Percentiles rank a stretch among this genome's conserved stretches.
Conservation (phyloP, 805 yeast species). For the Metschnikowia picachoensis region DNA sequence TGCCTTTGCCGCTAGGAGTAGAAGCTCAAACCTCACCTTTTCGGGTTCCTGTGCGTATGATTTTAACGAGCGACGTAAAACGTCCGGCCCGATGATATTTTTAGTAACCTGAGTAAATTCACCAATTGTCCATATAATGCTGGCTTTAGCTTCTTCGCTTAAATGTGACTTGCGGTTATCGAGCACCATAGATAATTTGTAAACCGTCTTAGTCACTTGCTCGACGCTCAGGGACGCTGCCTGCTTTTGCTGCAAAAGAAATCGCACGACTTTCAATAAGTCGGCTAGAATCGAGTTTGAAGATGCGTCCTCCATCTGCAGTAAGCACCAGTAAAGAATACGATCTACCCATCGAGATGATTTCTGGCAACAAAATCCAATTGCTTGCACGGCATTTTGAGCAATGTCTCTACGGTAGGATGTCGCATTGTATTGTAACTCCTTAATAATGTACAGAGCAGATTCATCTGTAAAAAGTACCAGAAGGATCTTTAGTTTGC, state of each 20-base stretch:
- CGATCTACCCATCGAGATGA: slow-evolving; percentile 47
- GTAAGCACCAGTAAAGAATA: slow-evolving; percentile 62
- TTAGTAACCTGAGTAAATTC: slow-evolving; percentile 52
- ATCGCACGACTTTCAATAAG: slow-evolving; percentile 67
- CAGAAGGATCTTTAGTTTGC: slow-evolving; percentile 61
- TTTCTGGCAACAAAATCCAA: slow-evolving; percentile 56
- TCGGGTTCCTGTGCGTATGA: slow-evolving; percentile 52
- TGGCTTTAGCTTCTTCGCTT: slow-evolving; percentile 62
- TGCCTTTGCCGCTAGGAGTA: slow-evolving; percentile 72
- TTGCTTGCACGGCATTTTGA: slow-evolving; percentile 52
- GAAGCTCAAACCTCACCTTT: slow-evolving; percentile 63
- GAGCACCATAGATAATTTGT: slow-evolving; percentile 38
- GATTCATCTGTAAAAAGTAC: slow-evolving; percentile 53
- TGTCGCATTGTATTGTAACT: slow-evolving; percentile 56
- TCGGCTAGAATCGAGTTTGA: slow-evolving; percentile 47
- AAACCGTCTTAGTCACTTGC: slow-evolving; percentile 49
- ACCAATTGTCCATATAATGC: slow-evolving; percentile 88
- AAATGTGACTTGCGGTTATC: slow-evolving; percentile 11
- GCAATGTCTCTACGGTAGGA: slow-evolving; percentile 23
- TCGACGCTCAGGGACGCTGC: slow-evolving; percentile 18
- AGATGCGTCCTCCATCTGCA: slow-evolving; percentile 34
- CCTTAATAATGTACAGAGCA: slow-evolving; percentile 50
- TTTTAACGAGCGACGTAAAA: slow-evolving; percentile 55
- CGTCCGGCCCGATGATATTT: slow-evolving; percentile 64
- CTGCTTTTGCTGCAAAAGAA: slow-evolving; percentile 56